Evolutionary conservation across 306 rosid genomes (phyloP).

Genomic region (Quercus engelmannii): DNA sequence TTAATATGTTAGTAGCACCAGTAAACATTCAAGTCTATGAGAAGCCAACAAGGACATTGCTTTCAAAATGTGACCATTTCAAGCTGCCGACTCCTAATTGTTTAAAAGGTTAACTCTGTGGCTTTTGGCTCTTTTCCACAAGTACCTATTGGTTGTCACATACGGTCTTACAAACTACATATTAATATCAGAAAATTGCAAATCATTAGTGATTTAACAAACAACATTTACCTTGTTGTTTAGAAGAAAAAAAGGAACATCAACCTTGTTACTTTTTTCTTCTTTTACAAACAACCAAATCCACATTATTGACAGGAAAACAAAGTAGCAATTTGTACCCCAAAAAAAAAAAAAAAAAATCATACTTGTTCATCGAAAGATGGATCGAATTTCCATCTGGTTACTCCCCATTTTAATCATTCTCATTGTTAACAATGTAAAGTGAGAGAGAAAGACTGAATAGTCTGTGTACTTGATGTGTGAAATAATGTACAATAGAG

Average conservation of each 20-base stretch:
- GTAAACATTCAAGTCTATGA: not conserved
- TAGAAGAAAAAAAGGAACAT: not conserved
- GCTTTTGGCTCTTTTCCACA: constrained; percentile 37
- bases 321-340: not conserved
- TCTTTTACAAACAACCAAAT: constrained; percentile 4
- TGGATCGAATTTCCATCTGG: constrained; percentile 38
- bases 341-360: not conserved
- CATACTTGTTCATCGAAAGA: constrained; percentile 17
- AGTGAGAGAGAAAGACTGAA: too few relatives aligned
- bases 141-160: not conserved
- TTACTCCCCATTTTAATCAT: constrained; percentile 22
- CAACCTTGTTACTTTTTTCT: constrained; percentile 4
- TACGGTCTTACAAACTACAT: not conserved
- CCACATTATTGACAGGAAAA: not conserved
- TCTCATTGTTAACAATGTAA: too few relatives aligned
- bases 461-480: too few relatives aligned
- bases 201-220: constrained; percentile 18
- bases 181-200: constrained; percentile 38
- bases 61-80: constrained; percentile 24
- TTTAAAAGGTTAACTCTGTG: constrained; percentile 3
- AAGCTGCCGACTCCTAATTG: constrained; percentile 48
- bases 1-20: not conserved
- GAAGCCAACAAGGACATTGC: constrained; percentile 16
- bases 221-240: not conserved
- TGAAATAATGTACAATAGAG: too few relatives aligned